A percentile compares a stretch with the other conserved stretches of the same genome.
Conservation (phyloP, 371 early-diverging fungal species). For the Mucor ambiguus region DNA sequence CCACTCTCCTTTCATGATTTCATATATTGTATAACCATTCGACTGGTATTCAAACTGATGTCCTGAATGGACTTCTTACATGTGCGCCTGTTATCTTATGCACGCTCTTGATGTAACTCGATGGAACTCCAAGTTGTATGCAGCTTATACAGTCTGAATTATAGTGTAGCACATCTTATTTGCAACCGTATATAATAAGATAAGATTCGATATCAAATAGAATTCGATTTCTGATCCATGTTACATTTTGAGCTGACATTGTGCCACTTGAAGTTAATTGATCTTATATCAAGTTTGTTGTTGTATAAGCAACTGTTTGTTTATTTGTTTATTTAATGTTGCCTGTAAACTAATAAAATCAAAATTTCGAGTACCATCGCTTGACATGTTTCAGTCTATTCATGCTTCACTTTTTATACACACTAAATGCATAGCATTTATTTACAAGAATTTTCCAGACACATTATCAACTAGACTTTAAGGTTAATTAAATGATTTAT, state of each 20-base stretch:
- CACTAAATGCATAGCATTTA: too few relatives aligned
- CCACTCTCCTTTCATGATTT: neutral
- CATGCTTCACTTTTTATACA: neutral
- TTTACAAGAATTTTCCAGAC: too few relatives aligned
- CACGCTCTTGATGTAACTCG: neutral
- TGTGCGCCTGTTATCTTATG: neutral
- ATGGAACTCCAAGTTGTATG: neutral
- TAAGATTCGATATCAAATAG: conserved; percentile 2
- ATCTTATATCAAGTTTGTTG: neutral
- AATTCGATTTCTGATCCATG: conserved; percentile 1
- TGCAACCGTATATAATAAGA: neutral
- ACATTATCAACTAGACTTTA: neutral
- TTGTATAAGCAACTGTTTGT: neutral
- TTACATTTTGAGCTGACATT: neutral
- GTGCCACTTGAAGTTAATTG: neutral
- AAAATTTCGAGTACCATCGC: neutral
- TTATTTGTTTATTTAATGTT: neutral
- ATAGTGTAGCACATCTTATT: neutral
- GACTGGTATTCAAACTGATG: neutral
- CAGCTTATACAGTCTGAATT: neutral
- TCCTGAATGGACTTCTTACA: neutral
- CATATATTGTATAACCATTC: conserved; percentile 2
- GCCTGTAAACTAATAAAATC: neutral
- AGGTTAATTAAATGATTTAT: neutral
- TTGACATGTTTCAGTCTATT: neutral